These are phyloP conservation scores for Xylaria acuta DNA, from an alignment of 495 filamentous ascomycete genomes.

Conservation along the genomic window DNA sequence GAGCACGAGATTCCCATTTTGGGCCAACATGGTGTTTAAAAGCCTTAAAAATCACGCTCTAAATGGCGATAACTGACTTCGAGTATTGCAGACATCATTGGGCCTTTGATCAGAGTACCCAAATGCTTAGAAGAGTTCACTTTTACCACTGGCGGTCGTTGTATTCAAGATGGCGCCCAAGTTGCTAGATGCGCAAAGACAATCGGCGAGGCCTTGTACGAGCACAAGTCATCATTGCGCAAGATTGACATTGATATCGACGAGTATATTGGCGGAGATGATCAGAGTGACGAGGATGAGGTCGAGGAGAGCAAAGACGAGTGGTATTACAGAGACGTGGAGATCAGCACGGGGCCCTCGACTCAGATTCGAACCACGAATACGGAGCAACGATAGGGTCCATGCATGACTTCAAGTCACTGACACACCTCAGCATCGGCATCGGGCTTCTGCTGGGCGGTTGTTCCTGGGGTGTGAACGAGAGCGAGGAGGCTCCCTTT, in stretches of 20 bases:
- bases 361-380: not conserved
- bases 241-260: slow-evolving; percentile 2
- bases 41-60: too few species aligned
- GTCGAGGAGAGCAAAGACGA: not conserved
- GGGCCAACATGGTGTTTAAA: too few species aligned
- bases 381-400: slow-evolving; percentile 7
- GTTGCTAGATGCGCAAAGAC: not conserved
- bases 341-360: not conserved
- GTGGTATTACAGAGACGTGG: not conserved
- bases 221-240: slow-evolving; percentile 7
- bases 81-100: not conserved
- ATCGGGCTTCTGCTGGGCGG: not conserved
- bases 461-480: not conserved
- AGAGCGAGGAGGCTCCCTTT: not conserved
- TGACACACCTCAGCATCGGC: slow-evolving; percentile 5
- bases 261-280: not conserved
- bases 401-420: slow-evolving; percentile 3
- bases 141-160: not conserved
- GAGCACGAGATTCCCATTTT: too few species aligned
- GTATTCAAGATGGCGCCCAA: not conserved
- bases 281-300: not conserved
- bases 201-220: slow-evolving; percentile 3
- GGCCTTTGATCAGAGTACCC: not conserved
- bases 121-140: slow-evolving; percentile 1
- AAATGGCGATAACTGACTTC: too few species aligned